Conservation (phyloP, 1,284 basidiomycete genomes). For the Flammula alnicola region DNA sequence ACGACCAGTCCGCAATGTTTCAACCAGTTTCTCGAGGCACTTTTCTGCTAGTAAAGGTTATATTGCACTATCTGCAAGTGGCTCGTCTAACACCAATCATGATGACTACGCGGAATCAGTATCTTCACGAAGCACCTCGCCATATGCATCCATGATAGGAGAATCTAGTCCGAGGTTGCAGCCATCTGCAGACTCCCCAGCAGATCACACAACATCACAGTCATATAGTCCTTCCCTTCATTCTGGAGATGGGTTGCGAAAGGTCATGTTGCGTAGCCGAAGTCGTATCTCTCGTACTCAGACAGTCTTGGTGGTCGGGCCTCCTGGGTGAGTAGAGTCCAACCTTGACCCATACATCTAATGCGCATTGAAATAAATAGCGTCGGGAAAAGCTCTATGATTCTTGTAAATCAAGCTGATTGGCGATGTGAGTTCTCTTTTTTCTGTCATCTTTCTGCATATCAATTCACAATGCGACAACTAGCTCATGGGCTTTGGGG, state of each 20-base stretch:
- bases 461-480: conserved; percentile 6
- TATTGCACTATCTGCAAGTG: conserved; percentile 41
- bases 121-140: conserved; percentile 49
- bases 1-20: conserved; percentile 55
- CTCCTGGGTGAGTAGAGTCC: conserved; percentile 53
- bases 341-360: not conserved
- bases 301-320: conserved; percentile 64
- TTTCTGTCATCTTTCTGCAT: conserved; percentile 8
- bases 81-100: conserved; percentile 39
- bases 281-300: conserved; percentile 53
- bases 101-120: conserved; percentile 47
- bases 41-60: conserved; percentile 48
- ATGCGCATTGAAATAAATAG: conserved; percentile 35
- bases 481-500: conserved; percentile 75
- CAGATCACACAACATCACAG: conserved; percentile 28
- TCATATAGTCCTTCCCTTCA: conserved; percentile 38
- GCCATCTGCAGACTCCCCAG: conserved; percentile 16
- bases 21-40: conserved; percentile 63
- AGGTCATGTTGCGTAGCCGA: conserved; percentile 47
- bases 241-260: conserved; percentile 47
- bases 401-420: conserved; percentile 68
- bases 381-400: conserved; percentile 73
- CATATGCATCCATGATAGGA: conserved; percentile 24
- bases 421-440: conserved; percentile 59
- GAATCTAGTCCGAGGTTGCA: conserved; percentile 24